A percentile compares a stretch with the other conserved stretches of the same genome.
phyloP scores from a whole-genome alignment of 202 grass and related monocot species.

The Setaria viridis region DNA sequence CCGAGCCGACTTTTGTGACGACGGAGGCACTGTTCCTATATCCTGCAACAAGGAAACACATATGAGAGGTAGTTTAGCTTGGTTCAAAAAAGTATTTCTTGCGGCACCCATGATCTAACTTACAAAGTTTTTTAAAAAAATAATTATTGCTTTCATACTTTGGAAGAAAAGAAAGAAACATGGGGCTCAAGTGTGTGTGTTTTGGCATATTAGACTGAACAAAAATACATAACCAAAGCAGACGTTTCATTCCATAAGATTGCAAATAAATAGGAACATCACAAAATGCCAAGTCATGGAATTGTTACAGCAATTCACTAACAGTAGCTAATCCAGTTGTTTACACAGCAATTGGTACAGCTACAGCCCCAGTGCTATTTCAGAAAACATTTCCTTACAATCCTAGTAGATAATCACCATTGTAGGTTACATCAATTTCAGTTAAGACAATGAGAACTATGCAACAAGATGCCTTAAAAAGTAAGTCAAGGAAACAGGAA shows the following conservation, averaged over 20 bases:
- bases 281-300: neutral
- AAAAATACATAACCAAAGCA: neutral
- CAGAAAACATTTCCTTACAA: neutral
- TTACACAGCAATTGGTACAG: neutral
- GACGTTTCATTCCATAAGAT: neutral
- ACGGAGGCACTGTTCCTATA: slow-evolving; percentile 53
- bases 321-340: slow-evolving; percentile 2
- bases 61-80: slow-evolving; percentile 3
- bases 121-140: neutral
- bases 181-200: neutral
- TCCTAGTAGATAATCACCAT: neutral
- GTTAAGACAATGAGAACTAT: neutral
- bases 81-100: neutral
- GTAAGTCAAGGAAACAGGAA: neutral
- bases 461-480: neutral
- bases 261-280: neutral
- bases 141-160: neutral
- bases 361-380: neutral
- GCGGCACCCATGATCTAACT: neutral
- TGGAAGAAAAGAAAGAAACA: neutral
- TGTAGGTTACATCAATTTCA: neutral
- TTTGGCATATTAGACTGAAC: neutral
- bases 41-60: slow-evolving; percentile 37
- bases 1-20: slow-evolving; percentile 55
- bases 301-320: neutral